Evolutionary conservation across 2,329 filamentous ascomycete genomes (phyloP), one percentile per base, ranked within the genome.

Genomic region (Diaporthe eres): DNA sequence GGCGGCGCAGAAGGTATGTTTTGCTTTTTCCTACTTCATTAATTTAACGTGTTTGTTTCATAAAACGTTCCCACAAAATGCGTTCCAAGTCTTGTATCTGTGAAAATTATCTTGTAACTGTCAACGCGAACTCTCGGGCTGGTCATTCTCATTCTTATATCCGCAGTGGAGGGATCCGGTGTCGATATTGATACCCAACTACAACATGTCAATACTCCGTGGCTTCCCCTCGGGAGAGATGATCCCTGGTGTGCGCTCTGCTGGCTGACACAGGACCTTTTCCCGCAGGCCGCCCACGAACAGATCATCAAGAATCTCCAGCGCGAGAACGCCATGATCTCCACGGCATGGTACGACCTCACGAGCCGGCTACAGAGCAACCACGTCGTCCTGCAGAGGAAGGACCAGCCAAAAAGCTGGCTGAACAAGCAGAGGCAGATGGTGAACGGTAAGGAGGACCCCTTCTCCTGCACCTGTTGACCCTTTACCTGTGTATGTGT

Each of bases 331-430:
- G 89, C 90, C 53, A 89, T 97, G 81, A 95, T 97, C 80, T 88
- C 93, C 37, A 94, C 92, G n/a, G 95, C 95, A 2, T 97, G 94
- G 94, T 96, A 96, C 85, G 94, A 96, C 83, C 90, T 97, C 80
- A 92, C 93, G 37, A 92, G 89, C 81, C 89, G 95, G 71, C 84
- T 97, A 79, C 94, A 97, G 85, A 95, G 94, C 85, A 96, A 96
- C 82, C 94, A 94, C 77, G 93, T 96, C 57, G 91, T 94, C 73
- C 85, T 97, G 77, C 93, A 95, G 81, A 88, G 95, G 78, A 89
- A 94, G 79, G 94, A 96, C 80, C 90, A 90, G 79, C 93, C 94
- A 19, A 93, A 92, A 84, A 96, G 94, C 85, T 97, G 94, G 94
- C 85, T 97, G 80, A 94, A 94, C 81, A 95, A 94, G 87, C 94